Base-by-base conservation (phyloP, 768 basidiomycete species). In the Boletus rubescentipes region DNA sequence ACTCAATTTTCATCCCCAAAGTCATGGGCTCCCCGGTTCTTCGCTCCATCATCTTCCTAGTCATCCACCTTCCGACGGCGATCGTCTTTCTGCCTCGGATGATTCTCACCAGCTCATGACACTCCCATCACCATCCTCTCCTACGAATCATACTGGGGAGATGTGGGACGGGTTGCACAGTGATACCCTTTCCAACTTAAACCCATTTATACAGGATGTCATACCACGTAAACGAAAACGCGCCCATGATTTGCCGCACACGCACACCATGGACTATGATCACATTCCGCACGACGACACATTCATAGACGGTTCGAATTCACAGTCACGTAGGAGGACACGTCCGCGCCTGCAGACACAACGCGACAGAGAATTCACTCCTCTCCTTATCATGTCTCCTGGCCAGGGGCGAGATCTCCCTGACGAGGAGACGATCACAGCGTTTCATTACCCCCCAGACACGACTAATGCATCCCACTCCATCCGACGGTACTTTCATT, bases 371-470 rank as follows among this genome's bases (percentile, higher is more conserved):
- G 55, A 59, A 40, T 66, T 68, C 11, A 38, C 67, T 11, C 64
- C 67, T 30, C 64, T 68, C 42, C 59, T 67, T 36, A 20, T 58
- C 3, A 54, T 61, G 40, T 53, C 67, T 31, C 61, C 59, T 3
- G 29, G 21, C 6, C 43, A n/a, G 11, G 47, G 46, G 16, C 47
- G 14, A 31, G n/a, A n/a, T 30, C 8, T 9, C 6, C 5, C 26
- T 34, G 14, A 6, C 9, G 53, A 53, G 20, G 55, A 53, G 20
- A 61, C 18, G 35, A 36, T 50, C n/a, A 37, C 23, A 23, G 34
- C 31, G 14, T 31, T 40, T n/a, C 39, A 31, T 46, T 51, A 42
- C 39, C 5, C 47, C 15, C 21, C 29, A 49, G 30, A 29, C 32
- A 16, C 10, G 34, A 41, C 18, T 4, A n/a, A 31, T 23, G 8